phyloP scores from a whole-genome alignment of 2,329 filamentous ascomycete species.

The Sporothrix pseudoabietina region DNA sequence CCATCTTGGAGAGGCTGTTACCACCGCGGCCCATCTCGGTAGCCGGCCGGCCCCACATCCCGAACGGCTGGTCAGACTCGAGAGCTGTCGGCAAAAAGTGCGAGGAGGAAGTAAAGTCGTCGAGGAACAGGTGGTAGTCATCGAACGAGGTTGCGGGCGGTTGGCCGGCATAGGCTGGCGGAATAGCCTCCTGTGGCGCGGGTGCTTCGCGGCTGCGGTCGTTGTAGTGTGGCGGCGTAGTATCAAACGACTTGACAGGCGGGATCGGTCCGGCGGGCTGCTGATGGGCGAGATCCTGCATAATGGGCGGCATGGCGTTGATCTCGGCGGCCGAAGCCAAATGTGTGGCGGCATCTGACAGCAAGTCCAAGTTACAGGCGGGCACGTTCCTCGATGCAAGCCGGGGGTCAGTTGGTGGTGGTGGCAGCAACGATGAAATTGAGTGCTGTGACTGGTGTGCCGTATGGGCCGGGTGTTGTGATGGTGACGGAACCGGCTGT shows the following conservation, averaged over 20 bases:
- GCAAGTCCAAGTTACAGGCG: constrained; percentile 60
- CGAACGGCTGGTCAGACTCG: constrained; percentile 56
- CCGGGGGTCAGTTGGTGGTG: constrained; percentile 50
- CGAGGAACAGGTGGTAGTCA: constrained; percentile 62
- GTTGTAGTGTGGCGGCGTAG: constrained; percentile 48
- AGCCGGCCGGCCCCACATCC: constrained; percentile 53
- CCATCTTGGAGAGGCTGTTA: constrained; percentile 48
- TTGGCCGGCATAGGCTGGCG: constrained; percentile 47
- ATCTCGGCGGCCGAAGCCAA: constrained; percentile 58
- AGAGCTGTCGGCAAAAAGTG: constrained; percentile 59
- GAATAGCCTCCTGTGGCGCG: constrained; percentile 47
- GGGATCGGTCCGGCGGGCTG: constrained; percentile 44
- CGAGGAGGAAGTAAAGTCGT: constrained; percentile 57
- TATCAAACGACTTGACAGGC: constrained; percentile 54
- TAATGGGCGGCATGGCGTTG: constrained; percentile 54
- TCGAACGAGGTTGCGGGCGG: constrained; percentile 50
- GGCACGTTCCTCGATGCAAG: constrained; percentile 48
- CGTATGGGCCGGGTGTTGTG: constrained; percentile 7
- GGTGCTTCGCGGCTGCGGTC: constrained; percentile 50
- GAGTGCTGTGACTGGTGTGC: constrained; percentile 2
- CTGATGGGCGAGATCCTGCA: constrained; percentile 48
- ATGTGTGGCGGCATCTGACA: constrained; percentile 61
- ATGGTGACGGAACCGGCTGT: not conserved
- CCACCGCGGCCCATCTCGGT: constrained; percentile 45
- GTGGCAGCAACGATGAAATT: constrained; percentile 30